Percentiles rank a stretch among this genome's conserved stretches.
Evolutionary conservation across 2,329 filamentous ascomycete species (phyloP).

Genomic region (Teratosphaeria nubilosa): DNA sequence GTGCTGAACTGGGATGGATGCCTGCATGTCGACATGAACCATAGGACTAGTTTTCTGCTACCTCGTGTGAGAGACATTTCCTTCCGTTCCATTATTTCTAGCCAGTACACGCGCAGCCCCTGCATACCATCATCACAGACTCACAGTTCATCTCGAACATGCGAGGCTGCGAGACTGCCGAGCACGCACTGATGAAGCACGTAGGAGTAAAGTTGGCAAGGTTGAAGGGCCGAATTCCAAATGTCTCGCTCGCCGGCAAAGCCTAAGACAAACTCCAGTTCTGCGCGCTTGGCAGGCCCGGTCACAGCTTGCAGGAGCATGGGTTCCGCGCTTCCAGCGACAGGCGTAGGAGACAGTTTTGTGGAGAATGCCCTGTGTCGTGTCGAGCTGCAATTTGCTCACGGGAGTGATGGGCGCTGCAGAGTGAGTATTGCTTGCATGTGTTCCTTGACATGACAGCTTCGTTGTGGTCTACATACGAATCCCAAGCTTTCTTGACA

Average conservation of each 20-base stretch:
- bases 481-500: too few species aligned
- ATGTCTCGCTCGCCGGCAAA: background rate
- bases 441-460: too few species aligned
- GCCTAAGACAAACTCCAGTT: background rate
- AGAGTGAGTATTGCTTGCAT: too few species aligned
- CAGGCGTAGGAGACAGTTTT: background rate
- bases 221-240: background rate
- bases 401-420: background rate
- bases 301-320: background rate
- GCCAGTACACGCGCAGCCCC: too few species aligned
- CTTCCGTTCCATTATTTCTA: too few species aligned
- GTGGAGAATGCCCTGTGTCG: background rate
- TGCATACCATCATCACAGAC: background rate
- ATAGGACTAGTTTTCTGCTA: background rate
- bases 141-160: too few species aligned
- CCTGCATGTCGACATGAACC: too few species aligned
- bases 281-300: background rate
- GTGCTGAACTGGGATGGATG: background rate
- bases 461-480: too few species aligned
- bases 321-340: background rate
- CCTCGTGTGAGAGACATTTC: too few species aligned
- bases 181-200: background rate
- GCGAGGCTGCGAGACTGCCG: too few species aligned
- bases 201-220: background rate
- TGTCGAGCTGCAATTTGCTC: background rate